Base-by-base conservation (phyloP, 352 stramenopile species). In the Pythium volutum region DNA sequence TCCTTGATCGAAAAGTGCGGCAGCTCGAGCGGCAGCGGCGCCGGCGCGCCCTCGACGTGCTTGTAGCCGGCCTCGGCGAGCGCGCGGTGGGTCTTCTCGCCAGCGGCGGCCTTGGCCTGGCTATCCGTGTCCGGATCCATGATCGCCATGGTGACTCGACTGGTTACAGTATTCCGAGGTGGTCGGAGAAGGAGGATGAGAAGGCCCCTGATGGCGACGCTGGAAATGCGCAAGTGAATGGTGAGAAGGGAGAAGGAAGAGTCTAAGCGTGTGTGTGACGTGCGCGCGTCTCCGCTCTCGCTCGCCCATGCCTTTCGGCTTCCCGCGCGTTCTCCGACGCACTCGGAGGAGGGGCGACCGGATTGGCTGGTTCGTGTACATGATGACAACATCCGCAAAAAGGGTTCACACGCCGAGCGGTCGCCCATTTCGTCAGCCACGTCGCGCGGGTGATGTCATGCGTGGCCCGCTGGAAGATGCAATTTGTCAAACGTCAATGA, bases 1-100 rank as follows among this genome's bases (percentile, higher is more conserved):
- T 97, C 87, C 46, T 88, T 87, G 59, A 98, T 71, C 29, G 89
- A 95, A 65, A 97, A 95, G 45, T 91, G 75, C 57, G 88, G 89
- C 55, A 89, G 54, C 6, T 87, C 81, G 22, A 97, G 69, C 57
- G 90, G 88, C 51, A 96, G 69, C 23, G 87, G 85, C 49, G 83
- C 75, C 31, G 88, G 87, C 2, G 86, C 74, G 18, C 86, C 83
- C 29, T 88, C 80, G 11, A 91, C 73, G 62, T 90, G 83, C 53
- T 69, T 79, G 74, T 81, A 94, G 56, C 84, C 84, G 15, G 80
- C 80, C 20, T 79, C 67, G 2, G 77, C 79, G 22, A 93, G 71
- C 65, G 67, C 63, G 41, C 77, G 79, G 59, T 84, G 70, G 49
- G 76, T 77, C 46, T 62, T 59, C 50, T 77, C 75, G 41, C 60